Percentiles rank a stretch among this genome's conserved stretches.
These are phyloP conservation scores for Euphorbia pulcherrima DNA, from an alignment of 345 rosid species.

Conservation along the genomic window DNA sequence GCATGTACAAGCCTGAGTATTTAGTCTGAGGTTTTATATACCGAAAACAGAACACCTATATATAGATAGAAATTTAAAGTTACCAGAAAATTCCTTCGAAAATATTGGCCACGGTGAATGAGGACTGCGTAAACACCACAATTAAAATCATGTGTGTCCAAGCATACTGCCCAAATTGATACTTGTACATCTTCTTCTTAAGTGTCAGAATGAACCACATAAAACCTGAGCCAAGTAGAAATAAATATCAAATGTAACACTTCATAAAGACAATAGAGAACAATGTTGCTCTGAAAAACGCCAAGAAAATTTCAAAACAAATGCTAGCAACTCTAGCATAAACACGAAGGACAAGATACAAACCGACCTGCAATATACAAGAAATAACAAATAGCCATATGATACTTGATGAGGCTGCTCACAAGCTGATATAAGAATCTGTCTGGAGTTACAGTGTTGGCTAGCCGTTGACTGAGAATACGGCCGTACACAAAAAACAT, in stretches of 20 bases:
- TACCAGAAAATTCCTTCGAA: slow-evolving; percentile 99
- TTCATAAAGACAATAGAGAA: neutral
- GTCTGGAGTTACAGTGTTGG: slow-evolving; percentile 78
- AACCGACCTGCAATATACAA: slow-evolving; percentile 80
- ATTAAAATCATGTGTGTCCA: slow-evolving; percentile 99
- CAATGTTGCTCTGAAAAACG: neutral
- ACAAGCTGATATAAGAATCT: slow-evolving; percentile 77
- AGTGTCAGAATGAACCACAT: slow-evolving; percentile 97
- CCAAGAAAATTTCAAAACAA: neutral
- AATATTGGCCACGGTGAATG: slow-evolving; percentile 98
- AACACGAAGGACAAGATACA: slow-evolving; percentile 8
- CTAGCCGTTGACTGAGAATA: slow-evolving; percentile 87
- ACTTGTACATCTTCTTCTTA: slow-evolving; percentile 98
- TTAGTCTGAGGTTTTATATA: neutral
- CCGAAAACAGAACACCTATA: neutral
- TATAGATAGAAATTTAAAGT: neutral
- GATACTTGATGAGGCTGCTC: slow-evolving; percentile 77
- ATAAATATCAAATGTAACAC: neutral
- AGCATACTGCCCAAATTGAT: slow-evolving; percentile 98
- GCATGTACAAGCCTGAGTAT: neutral
- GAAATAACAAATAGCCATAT: slow-evolving; percentile 83
- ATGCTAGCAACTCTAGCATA: neutral
- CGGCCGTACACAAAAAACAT: slow-evolving; percentile 96
- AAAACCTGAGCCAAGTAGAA: slow-evolving; percentile 50
- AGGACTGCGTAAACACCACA: slow-evolving; percentile 88